Percentiles rank a stretch among this genome's conserved stretches.
phyloP scores from a whole-genome alignment of 75 land plant genomes.

The Adiantum capillusveneris region DNA sequence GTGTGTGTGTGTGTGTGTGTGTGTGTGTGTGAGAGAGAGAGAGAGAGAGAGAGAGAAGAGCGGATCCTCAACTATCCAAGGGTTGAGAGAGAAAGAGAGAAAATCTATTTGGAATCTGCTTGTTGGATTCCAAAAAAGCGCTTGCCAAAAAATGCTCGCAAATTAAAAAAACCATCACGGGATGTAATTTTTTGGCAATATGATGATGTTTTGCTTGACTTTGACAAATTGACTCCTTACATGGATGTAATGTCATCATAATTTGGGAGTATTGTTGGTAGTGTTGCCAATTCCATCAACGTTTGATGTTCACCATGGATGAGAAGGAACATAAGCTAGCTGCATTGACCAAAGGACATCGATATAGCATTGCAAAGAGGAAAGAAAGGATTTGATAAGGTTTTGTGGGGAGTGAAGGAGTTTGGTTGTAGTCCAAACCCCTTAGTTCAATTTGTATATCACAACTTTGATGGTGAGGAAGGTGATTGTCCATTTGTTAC shows the following conservation, averaged over 20 bases:
- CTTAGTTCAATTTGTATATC: slow-evolving; percentile 77
- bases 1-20: too few relatives aligned
- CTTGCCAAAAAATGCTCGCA: too few relatives aligned
- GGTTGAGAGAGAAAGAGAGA: too few relatives aligned
- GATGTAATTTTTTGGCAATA: too few relatives aligned
- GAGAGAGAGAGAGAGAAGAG: too few relatives aligned
- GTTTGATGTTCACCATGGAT: slow-evolving; percentile 59
- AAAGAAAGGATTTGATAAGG: slow-evolving; percentile 75
- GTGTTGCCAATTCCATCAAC: slow-evolving; percentile 91
- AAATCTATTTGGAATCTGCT: too few relatives aligned
- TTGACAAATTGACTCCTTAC: slow-evolving; percentile 81
- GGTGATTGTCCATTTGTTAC: slow-evolving; percentile 31
- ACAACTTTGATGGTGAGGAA: slow-evolving; percentile 90
- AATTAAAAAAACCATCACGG: too few relatives aligned
- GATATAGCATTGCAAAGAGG: slow-evolving; percentile 64
- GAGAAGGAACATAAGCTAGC: slow-evolving; percentile 45
- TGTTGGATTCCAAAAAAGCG: too few relatives aligned
- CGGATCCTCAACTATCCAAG: too few relatives aligned
- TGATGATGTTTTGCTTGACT: slow-evolving; percentile 91
- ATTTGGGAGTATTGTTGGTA: slow-evolving; percentile 92
- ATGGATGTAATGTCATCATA: slow-evolving; percentile 54
- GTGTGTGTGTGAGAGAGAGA: too few relatives aligned
- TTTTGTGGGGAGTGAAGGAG: slow-evolving; percentile 67
- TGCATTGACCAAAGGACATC: slow-evolving; percentile 13
- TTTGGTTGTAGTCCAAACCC: slow-evolving; percentile 47